Base-by-base conservation (phyloP, 495 filamentous ascomycete genomes). In the Hypoxylon rickii region DNA sequence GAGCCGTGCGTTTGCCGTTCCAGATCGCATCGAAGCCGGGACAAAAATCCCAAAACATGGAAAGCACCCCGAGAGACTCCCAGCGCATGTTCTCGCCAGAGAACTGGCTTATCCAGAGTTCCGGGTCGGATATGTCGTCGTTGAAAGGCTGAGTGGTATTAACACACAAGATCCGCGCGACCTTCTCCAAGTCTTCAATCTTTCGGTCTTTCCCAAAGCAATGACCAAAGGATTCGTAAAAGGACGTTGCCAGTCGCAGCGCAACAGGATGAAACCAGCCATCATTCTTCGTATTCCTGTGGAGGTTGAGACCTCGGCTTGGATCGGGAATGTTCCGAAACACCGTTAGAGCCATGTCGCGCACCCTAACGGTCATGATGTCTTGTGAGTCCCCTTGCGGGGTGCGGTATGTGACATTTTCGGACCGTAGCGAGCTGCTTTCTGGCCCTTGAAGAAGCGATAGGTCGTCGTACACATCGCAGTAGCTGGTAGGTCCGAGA, bases 41-140 rank as follows among this genome's bases (percentile, higher is more conserved):
- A 18, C 46, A 38, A 20, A 52, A 64, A 21, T 60, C 80, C 45
- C 76, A 78, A 32, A 76, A 67, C 5, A 74, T 63, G n/a, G 83
- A 76, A 0, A 86, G 65, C 26, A 79, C 65, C 0, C 78, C 84
- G 2, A 85, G 58, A 2, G 79, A 66, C 64, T 87, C 84, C 83
- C 84, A 88, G 7, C 84, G 79, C 19, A 83, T 64, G 37, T 78
- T 76, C 10, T 63, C 58, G 0, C 81, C 84, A 0, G 76, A 80
- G 26, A 81, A 83, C 19, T 62, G 62, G 6, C 36, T 24, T 2
- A 65, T 19, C 70, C 70, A 73, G 16, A 44, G 2, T 63, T 72
- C 11, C 36, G 68, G 46, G 57, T 73, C 55, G 66, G 79, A 38
- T 71, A 75, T 22, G 64, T 71, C 49, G 5, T 67, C 63, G 3